Percentiles rank a stretch among this genome's conserved stretches.
Evolutionary conservation across 2,329 filamentous ascomycete genomes (phyloP).

Genomic region (Aspergillus ochraceus): DNA sequence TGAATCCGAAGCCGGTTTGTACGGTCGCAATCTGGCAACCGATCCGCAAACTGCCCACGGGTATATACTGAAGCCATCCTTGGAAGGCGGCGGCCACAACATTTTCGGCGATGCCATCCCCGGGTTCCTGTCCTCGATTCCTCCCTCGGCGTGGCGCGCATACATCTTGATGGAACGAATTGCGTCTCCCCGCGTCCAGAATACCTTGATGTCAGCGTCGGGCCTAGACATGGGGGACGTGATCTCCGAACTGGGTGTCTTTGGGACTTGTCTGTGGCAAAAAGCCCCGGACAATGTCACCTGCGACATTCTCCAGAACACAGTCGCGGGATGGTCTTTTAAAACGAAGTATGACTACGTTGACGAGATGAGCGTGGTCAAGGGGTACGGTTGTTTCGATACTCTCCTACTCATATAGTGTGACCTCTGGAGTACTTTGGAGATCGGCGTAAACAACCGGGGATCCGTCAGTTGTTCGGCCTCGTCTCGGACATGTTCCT

Average conservation of each 20-base stretch:
- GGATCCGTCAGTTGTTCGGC: too few relatives aligned
- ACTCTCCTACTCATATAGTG: slow-evolving; percentile 33
- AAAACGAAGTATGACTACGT: slow-evolving; percentile 44
- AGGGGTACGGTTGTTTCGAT: slow-evolving; percentile 50
- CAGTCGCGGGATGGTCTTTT: slow-evolving; percentile 42
- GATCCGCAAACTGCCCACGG: slow-evolving; percentile 22
- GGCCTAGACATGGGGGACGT: slow-evolving; percentile 37
- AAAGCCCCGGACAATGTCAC: slow-evolving; percentile 3
- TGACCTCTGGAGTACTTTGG: not conserved
- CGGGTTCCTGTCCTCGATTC: slow-evolving; percentile 28
- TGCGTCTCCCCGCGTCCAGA: slow-evolving; percentile 29
- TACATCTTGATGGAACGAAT: slow-evolving; percentile 47
- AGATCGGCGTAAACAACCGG: too few relatives aligned
- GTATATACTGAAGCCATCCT: slow-evolving; percentile 46
- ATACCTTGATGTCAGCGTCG: slow-evolving; percentile 34
- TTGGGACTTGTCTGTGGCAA: slow-evolving; percentile 44
- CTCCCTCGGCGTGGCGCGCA: slow-evolving; percentile 28
- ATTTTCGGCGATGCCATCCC: slow-evolving; percentile 42
- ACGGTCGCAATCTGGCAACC: slow-evolving; percentile 26
- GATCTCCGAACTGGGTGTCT: slow-evolving; percentile 46
- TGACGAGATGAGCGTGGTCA: slow-evolving; percentile 51
- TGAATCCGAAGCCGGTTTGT: slow-evolving; percentile 25
- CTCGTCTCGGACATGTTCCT: too few relatives aligned
- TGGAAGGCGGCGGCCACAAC: slow-evolving; percentile 48
- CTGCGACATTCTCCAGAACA: slow-evolving; percentile 35